phyloP scores from a whole-genome alignment of 192 early-diverging fungal species.

The Entophlyctis helioformis region DNA sequence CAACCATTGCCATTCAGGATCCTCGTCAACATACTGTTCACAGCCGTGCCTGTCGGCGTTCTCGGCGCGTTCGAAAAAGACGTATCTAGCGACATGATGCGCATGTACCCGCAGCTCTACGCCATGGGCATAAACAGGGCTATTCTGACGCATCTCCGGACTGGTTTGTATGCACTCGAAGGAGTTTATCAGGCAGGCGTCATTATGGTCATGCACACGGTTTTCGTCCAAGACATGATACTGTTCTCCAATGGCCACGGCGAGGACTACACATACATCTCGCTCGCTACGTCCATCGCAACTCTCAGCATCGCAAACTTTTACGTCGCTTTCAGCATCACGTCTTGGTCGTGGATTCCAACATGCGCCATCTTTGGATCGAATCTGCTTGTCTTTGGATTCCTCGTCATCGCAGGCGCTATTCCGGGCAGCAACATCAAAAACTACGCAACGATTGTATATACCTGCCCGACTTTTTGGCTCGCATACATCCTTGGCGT shows the following conservation, averaged over 20 bases:
- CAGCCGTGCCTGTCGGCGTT: conserved; percentile 58
- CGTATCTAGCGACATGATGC: conserved; percentile 47
- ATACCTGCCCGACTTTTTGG: conserved; percentile 57
- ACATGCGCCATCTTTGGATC: no score
- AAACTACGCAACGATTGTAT: conserved; percentile 45
- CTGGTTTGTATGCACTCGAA: conserved; percentile 74
- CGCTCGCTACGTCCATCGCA: conserved; percentile 59
- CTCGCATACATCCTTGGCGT: conserved; percentile 44
- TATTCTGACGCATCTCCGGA: conserved; percentile 62
- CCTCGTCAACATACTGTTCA: conserved; percentile 82
- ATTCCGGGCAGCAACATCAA: conserved; percentile 35
- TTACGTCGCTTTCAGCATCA: conserved; percentile 62
- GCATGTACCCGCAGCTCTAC: conserved; percentile 70
- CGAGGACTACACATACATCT: conserved; percentile 28
- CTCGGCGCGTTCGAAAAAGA: conserved; percentile 78
- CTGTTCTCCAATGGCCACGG: conserved; percentile 9
- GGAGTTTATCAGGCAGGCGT: conserved; percentile 82
- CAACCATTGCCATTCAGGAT: conserved; percentile 15
- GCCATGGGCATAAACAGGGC: conserved; percentile 57
- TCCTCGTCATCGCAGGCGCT: conserved; percentile 44
- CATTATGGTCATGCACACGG: conserved; percentile 53
- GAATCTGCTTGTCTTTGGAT: conserved; percentile 41
- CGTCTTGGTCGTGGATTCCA: conserved; percentile 63
- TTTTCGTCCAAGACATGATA: conserved; percentile 29
- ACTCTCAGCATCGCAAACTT: conserved; percentile 66